These are phyloP conservation scores for Funneliformis caledonium DNA, from an alignment of 371 early-diverging fungal genomes.

Conservation along the genomic window DNA sequence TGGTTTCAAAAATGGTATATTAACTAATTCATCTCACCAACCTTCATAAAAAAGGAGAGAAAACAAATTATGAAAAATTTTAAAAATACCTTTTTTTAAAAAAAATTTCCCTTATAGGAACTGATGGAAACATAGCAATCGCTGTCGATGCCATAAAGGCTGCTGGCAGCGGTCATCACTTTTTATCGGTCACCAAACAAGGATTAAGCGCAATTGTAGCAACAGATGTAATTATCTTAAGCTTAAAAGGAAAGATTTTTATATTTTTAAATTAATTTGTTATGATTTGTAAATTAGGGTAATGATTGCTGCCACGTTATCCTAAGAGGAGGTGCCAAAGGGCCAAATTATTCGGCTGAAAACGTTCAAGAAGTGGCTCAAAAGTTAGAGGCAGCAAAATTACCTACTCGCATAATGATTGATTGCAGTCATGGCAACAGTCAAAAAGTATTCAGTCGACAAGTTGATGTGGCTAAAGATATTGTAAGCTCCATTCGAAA, in stretches of 20 bases:
- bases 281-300: conserved; percentile 37
- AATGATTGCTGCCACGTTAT: conserved; percentile 61
- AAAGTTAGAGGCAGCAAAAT: conserved; percentile 67
- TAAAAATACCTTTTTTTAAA: neutral
- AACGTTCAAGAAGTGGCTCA: conserved; percentile 64
- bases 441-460: conserved; percentile 77
- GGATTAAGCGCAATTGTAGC: conserved; percentile 89
- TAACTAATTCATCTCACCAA: neutral
- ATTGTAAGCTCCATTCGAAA: conserved; percentile 51
- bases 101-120: conserved; percentile 40
- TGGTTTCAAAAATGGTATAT: conserved; percentile 91
- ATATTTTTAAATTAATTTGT: neutral
- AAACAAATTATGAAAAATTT: too few relatives aligned
- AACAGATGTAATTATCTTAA: conserved; percentile 79
- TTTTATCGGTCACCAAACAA: conserved; percentile 92
- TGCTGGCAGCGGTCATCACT: conserved; percentile 84
- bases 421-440: conserved; percentile 95
- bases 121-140: conserved; percentile 85
- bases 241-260: neutral
- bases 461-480: conserved; percentile 77
- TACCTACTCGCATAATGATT: conserved; percentile 79
- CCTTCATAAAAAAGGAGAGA: too few relatives aligned
- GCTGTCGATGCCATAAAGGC: conserved; percentile 93
- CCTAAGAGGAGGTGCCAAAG: conserved; percentile 85
- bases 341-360: conserved; percentile 88